A percentile compares a stretch with the other conserved stretches of the same genome.
phyloP scores from a whole-genome alignment of 768 basidiomycete genomes.

The Pulveroboletus frians region DNA sequence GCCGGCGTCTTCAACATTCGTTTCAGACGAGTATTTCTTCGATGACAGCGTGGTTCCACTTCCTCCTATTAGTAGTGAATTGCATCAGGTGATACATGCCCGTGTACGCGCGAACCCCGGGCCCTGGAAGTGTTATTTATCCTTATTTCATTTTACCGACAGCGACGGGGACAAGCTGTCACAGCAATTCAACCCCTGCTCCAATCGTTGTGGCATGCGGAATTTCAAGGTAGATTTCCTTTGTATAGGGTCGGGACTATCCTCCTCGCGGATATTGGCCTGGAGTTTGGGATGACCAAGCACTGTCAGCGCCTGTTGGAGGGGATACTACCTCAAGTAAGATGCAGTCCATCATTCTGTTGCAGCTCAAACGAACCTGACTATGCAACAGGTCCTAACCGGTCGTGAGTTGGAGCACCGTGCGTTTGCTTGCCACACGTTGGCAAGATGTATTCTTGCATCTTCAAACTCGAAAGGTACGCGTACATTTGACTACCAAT shows the following conservation, averaged over 20 bases:
- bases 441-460: conserved; percentile 71
- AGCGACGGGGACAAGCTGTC: conserved; percentile 64
- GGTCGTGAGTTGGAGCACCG: conserved; percentile 74
- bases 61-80: conserved; percentile 38
- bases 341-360: conserved; percentile 8
- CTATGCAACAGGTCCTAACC: conserved; percentile 49
- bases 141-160: conserved; percentile 5
- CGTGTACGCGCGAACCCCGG: conserved; percentile 32
- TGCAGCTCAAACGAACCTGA: neutral
- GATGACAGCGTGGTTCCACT: conserved; percentile 30
- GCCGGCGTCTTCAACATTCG: conserved; percentile 48
- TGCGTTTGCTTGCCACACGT: conserved; percentile 66
- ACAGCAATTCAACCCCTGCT: conserved; percentile 62
- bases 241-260: conserved; percentile 66
- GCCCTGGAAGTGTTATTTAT: conserved; percentile 1
- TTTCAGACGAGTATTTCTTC: conserved; percentile 54
- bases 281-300: conserved; percentile 73
- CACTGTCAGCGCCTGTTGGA: conserved; percentile 61
- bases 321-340: conserved; percentile 78
- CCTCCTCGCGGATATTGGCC: conserved; percentile 69
- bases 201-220: conserved; percentile 71
- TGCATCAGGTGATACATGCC: conserved; percentile 40
- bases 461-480: conserved; percentile 45
- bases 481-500: conserved; percentile 10
- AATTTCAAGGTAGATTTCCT: conserved; percentile 66